Percentiles rank a stretch among this genome's conserved stretches.
Evolutionary conservation across 768 basidiomycete genomes (phyloP).

Genomic region (Crucibulum laeve): DNA sequence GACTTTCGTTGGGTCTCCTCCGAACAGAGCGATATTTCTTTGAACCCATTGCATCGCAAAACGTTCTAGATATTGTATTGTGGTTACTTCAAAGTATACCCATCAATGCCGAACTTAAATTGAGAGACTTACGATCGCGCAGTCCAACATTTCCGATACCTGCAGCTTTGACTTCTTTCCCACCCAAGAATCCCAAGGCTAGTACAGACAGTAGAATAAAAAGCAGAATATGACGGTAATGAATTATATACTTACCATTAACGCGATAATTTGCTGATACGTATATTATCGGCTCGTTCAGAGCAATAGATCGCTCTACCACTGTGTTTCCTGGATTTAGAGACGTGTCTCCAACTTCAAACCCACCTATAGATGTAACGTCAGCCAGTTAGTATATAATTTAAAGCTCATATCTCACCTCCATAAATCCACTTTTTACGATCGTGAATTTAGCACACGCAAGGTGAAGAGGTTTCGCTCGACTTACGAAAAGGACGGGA

Average conservation of each 20-base stretch:
- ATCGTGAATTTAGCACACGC: background rate
- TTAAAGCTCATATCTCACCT: slow-evolving; percentile 2
- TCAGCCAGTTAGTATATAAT: background rate
- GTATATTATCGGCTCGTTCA: slow-evolving; percentile 12
- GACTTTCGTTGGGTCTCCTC: slow-evolving; percentile 45
- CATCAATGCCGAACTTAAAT: background rate
- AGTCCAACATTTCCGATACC: slow-evolving; percentile 46
- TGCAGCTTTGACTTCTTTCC: slow-evolving; percentile 29
- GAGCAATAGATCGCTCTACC: slow-evolving; percentile 11
- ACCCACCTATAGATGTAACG: background rate
- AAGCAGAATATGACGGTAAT: slow-evolving; percentile 3
- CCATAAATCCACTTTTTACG: slow-evolving; percentile 13
- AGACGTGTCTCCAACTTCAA: background rate
- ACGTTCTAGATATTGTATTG: slow-evolving; percentile 24
- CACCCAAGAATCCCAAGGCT: slow-evolving; percentile 37
- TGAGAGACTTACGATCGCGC: slow-evolving; percentile 37
- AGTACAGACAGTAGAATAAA: background rate
- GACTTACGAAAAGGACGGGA: slow-evolving; percentile 12
- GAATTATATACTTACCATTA: slow-evolving; percentile 20
- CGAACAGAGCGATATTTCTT: slow-evolving; percentile 45
- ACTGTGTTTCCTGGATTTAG: slow-evolving; percentile 3
- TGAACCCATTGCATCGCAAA: slow-evolving; percentile 52
- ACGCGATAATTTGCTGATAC: slow-evolving; percentile 24
- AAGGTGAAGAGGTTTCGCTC: background rate
- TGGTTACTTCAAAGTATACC: background rate